Conservation (phyloP, 2,329 filamentous ascomycete genomes). For the Biscogniauxia marginata region DNA sequence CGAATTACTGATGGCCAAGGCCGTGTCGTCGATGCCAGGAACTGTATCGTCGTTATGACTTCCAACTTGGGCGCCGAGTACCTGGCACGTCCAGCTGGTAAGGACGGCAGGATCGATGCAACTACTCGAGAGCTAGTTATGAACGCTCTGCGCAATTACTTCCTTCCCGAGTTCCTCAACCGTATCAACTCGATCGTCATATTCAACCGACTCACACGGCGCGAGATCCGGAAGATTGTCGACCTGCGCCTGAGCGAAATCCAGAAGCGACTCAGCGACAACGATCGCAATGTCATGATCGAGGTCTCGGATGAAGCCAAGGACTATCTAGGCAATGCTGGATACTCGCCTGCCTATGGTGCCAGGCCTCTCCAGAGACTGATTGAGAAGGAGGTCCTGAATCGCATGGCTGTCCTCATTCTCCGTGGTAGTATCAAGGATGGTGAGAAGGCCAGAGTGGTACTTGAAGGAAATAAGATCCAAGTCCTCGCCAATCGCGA, state of each 20-base stretch:
- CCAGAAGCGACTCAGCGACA: constrained; percentile 83
- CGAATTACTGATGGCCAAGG: constrained; percentile 98
- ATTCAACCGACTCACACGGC: constrained; percentile 91
- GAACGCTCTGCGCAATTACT: constrained; percentile 88
- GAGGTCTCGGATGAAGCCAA: constrained; percentile 81
- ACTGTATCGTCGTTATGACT: constrained; percentile 99
- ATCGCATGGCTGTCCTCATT: constrained; percentile 87
- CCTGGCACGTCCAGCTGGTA: constrained; percentile 73
- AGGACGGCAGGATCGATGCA: constrained; percentile 82
- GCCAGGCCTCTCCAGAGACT: constrained; percentile 83
- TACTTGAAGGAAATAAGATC: constrained; percentile 77
- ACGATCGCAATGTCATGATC: constrained; percentile 83
- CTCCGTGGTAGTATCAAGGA: constrained; percentile 81
- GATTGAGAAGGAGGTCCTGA: constrained; percentile 97
- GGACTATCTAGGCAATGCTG: constrained; percentile 86
- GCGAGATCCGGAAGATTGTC: constrained; percentile 92
- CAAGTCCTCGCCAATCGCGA: constrained; percentile 79
- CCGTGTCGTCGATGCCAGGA: constrained; percentile 88
- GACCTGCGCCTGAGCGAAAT: constrained; percentile 86
- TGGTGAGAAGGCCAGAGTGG: constrained; percentile 78
- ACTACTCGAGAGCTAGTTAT: constrained; percentile 87
- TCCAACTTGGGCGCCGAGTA: constrained; percentile 95
- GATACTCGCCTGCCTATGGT: constrained; percentile 94
- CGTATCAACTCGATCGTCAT: constrained; percentile 95
- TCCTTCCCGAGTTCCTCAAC: constrained; percentile 98